Conservation (phyloP, 2,329 filamentous ascomycete species). For the Erysiphe neolycopersici region DNA sequence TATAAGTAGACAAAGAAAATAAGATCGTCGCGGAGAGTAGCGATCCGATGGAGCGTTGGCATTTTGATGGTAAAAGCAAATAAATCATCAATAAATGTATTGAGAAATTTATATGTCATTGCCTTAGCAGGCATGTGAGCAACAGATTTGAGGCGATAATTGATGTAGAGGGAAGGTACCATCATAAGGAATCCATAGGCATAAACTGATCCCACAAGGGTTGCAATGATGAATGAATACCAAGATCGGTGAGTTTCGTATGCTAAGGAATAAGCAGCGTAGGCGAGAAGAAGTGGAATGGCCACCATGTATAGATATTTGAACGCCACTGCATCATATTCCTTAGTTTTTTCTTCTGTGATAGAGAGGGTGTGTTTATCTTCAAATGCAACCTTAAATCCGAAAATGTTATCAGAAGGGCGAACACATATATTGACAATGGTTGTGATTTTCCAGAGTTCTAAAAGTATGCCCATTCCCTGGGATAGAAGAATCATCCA, state of each 20-base stretch:
- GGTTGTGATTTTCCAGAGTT: constrained; percentile 92
- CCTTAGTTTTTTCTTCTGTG: constrained; percentile 91
- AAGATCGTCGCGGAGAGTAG: constrained; percentile 79
- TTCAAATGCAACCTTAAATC: constrained; percentile 64
- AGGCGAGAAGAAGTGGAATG: constrained; percentile 68
- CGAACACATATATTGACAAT: constrained; percentile 70
- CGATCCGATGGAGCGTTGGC: constrained; percentile 76
- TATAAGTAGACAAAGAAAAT: constrained; percentile 98
- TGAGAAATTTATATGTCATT: constrained; percentile 95
- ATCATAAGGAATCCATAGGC: constrained; percentile 99
- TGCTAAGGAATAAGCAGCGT: constrained; percentile 69
- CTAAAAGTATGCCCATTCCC: constrained; percentile 34
- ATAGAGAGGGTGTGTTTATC: constrained; percentile 92
- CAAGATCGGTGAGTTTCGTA: constrained; percentile 95
- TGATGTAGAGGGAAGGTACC: constrained; percentile 94
- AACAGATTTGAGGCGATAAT: constrained; percentile 85
- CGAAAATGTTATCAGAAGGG: constrained; percentile 39
- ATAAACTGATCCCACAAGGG: constrained; percentile 85
- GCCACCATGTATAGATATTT: constrained; percentile 84
- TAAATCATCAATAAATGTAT: constrained; percentile 96
- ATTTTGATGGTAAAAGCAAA: constrained; percentile 99
- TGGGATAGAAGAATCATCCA: constrained; percentile 98
- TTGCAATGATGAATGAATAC: constrained; percentile 91
- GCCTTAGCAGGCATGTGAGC: constrained; percentile 93
- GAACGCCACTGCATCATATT: constrained; percentile 96